Evolutionary conservation across 2,329 filamentous ascomycete species (phyloP), one percentile per base, ranked within the genome.

Genomic region (Tolypocladium cylindrosporum): DNA sequence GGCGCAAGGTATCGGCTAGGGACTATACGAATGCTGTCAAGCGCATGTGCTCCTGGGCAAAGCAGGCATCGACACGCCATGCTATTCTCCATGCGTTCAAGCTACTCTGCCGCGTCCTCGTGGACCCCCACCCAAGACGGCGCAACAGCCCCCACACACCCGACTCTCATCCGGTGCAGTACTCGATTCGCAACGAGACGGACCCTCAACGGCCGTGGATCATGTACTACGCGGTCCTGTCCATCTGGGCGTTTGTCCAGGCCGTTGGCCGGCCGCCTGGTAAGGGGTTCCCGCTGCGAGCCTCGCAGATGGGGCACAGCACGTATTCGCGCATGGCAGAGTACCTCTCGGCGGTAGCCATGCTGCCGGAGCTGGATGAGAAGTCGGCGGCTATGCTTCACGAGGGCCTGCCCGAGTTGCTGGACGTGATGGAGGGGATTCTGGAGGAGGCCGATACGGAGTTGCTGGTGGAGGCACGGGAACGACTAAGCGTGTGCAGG

Each of bases 201-300:
- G 83, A 96, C 34, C 84, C 94, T 27, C 93, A 96, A 65, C 81
- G 91, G 34, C 90, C 91, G 0, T 96, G 91, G 91, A 89, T 95
- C 50, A 81, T 96, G 68, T 96, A 96, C 73, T 93, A 93, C 65
- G 89, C 91, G 0, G 85, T 87, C 0, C 76, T 96, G 56, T 88
- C 90, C 54, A 90, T 96, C 13, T 96, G 91, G 90, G 88, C 85
- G 4, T 96, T 93, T 67, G 90, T 90, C 3, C 91, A 86, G 65
- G 90, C 91, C 0, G 74, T 93, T 16, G 88, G 91, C 56, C 85
- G 65, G 9, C 64, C 64, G 84, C 0, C 62, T 54, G 76, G 86
- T 51, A 75, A 74, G 51, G 72, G 71, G 11, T 68, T 75, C 59
- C 80, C 72, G 68, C 75, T 71, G 41, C 79, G 84, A 60, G 70